Conservation (phyloP, 2,329 filamentous ascomycete species). For the Botrytis fragariae region DNA sequence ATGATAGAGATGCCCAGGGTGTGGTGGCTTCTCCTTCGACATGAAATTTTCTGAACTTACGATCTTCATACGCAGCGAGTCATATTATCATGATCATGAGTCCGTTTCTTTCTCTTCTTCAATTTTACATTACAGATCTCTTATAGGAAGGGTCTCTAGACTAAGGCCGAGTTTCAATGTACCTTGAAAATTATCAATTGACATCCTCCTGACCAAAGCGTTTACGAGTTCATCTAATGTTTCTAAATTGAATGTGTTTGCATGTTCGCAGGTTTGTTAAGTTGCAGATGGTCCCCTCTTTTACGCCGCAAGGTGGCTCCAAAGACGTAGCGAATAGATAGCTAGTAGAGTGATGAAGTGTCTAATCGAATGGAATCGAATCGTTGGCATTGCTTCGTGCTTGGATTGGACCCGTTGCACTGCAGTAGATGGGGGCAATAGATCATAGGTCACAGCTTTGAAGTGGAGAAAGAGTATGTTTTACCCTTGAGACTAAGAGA, state of each 20-base stretch:
- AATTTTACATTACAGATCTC: conserved; percentile 36
- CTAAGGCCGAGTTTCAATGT: conserved; percentile 34
- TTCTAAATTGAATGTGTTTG: background rate
- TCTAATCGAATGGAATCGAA: background rate
- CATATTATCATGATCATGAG: conserved; percentile 22
- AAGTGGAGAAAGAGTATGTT: background rate
- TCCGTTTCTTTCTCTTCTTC: conserved; percentile 34
- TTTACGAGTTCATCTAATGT: background rate
- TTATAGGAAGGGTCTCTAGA: conserved; percentile 32
- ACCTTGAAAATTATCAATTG: conserved; percentile 30
- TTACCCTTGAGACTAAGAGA: background rate
- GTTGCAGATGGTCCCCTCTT: background rate
- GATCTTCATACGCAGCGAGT: conserved; percentile 38
- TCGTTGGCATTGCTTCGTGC: background rate
- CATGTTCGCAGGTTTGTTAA: background rate
- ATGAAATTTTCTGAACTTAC: conserved; percentile 30
- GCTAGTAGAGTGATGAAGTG: conserved; percentile 1
- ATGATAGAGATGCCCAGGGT: conserved; percentile 22
- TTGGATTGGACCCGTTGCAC: background rate
- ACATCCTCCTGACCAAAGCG: conserved; percentile 28
- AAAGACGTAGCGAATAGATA: background rate
- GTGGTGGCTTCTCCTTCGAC: conserved; percentile 26
- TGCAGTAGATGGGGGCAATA: background rate
- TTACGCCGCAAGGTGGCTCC: background rate
- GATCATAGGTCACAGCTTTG: conserved; percentile 4